Conservation (phyloP, 306 rosid genomes). For the Ormosia semicastrata region DNA sequence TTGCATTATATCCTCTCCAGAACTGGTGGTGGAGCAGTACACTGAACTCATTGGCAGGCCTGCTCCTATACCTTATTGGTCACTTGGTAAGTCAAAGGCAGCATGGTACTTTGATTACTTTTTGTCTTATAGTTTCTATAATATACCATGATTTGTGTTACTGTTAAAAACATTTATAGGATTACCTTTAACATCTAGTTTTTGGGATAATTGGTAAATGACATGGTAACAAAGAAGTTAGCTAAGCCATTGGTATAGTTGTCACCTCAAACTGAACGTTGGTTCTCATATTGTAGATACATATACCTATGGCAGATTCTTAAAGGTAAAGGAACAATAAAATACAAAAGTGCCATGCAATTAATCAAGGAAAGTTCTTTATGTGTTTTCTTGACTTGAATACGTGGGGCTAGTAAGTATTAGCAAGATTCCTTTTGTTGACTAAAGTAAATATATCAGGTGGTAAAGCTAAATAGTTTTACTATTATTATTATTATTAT, state of each 20-base stretch:
- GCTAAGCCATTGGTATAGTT: neutral
- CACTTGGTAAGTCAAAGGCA: conserved; percentile 64
- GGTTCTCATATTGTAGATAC: neutral
- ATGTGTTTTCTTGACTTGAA: neutral
- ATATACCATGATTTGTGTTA: neutral
- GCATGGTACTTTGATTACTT: neutral
- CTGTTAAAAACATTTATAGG: neutral
- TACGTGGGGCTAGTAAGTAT: neutral
- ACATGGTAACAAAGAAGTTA: neutral
- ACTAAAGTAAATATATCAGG: neutral
- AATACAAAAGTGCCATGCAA: neutral
- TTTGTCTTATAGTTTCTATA: too few species aligned
- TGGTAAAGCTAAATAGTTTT: neutral
- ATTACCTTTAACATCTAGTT: neutral
- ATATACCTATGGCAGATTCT: neutral
- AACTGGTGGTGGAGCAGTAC: conserved; percentile 69
- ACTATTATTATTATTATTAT: too few species aligned
- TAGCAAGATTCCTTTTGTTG: neutral
- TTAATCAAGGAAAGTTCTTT: neutral
- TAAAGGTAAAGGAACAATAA: neutral
- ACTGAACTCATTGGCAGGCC: conserved; percentile 82
- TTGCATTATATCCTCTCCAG: conserved; percentile 66
- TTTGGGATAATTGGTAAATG: neutral
- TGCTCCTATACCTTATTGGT: conserved; percentile 85
- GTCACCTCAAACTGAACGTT: neutral